phyloP scores from a whole-genome alignment of 352 stramenopile species.

The Pythium rishiriense region DNA sequence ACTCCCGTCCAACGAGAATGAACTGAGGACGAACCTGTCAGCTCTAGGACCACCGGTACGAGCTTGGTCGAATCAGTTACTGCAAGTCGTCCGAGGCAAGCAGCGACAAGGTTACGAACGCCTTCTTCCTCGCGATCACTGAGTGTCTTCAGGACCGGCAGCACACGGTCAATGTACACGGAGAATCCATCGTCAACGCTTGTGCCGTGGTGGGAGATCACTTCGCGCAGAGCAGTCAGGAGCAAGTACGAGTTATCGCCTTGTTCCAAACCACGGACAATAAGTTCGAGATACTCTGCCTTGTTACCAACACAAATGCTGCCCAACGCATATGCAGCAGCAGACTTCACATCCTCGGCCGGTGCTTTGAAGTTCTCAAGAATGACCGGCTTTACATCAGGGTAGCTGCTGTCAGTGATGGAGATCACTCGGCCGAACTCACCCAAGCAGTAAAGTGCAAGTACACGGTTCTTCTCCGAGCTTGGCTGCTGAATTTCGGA shows the following conservation, averaged over 20 bases:
- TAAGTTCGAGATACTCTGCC: constrained; percentile 85
- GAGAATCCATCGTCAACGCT: constrained; percentile 76
- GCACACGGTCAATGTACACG: constrained; percentile 82
- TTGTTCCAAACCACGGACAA: constrained; percentile 92
- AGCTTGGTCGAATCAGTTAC: constrained; percentile 89
- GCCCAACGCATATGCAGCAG: constrained; percentile 95
- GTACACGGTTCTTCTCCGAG: constrained; percentile 74
- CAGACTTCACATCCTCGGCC: constrained; percentile 95
- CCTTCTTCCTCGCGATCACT: constrained; percentile 94
- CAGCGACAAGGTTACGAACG: constrained; percentile 96
- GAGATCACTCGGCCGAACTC: constrained; percentile 94
- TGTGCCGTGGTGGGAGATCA: constrained; percentile 88
- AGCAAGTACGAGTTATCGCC: constrained; percentile 95
- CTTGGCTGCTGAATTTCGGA: constrained; percentile 54
- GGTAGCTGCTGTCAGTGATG: constrained; percentile 60
- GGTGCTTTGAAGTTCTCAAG: constrained; percentile 84
- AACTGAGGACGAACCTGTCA: constrained; percentile 60
- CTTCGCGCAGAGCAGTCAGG: constrained; percentile 95
- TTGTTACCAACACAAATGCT: constrained; percentile 95
- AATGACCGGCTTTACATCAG: constrained; percentile 90
- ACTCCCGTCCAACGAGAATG: constrained; percentile 90
- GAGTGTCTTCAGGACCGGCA: constrained; percentile 94
- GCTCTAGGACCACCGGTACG: constrained; percentile 87
- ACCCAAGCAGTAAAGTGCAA: constrained; percentile 94
- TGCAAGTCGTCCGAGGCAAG: constrained; percentile 95